These are phyloP conservation scores for Tuber brumale DNA, from an alignment of 495 filamentous ascomycete species.

Conservation along the genomic window DNA sequence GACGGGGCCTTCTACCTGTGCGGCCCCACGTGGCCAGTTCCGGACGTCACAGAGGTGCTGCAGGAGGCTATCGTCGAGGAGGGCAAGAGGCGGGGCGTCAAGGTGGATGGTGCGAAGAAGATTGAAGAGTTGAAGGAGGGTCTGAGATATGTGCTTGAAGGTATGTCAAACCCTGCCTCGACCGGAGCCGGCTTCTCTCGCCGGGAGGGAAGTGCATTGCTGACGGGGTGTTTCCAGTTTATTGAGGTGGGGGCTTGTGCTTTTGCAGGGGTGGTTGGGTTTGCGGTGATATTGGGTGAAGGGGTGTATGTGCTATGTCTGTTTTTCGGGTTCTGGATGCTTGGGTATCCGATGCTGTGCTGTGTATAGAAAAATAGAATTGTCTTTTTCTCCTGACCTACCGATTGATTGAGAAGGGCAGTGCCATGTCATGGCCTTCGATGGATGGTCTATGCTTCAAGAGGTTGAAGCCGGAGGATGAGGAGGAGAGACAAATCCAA, in stretches of 20 bases:
- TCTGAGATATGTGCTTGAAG: slow-evolving; percentile 88
- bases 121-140: slow-evolving; percentile 95
- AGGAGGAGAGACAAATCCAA: neutral
- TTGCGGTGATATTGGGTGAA: neutral
- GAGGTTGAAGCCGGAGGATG: neutral
- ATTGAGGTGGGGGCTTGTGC: slow-evolving; percentile 10
- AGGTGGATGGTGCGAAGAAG: slow-evolving; percentile 82
- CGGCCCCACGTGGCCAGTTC: slow-evolving; percentile 96
- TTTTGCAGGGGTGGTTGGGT: slow-evolving; percentile 5
- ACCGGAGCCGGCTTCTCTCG: neutral
- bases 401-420: neutral
- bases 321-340: neutral
- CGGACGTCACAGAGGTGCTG: slow-evolving; percentile 91
- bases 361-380: slow-evolving; percentile 4
- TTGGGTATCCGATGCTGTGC: neutral
- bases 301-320: neutral
- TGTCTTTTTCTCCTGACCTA: neutral
- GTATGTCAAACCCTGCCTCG: slow-evolving; percentile 12
- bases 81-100: slow-evolving; percentile 62
- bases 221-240: slow-evolving; percentile 17
- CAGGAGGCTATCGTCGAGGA: slow-evolving; percentile 84
- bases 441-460: neutral
- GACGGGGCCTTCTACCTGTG: slow-evolving; percentile 94
- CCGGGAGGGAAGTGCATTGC: neutral
- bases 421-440: neutral